Evolutionary conservation across 495 filamentous ascomycete genomes (phyloP).

Genomic region (Pyronema domesticum): DNA sequence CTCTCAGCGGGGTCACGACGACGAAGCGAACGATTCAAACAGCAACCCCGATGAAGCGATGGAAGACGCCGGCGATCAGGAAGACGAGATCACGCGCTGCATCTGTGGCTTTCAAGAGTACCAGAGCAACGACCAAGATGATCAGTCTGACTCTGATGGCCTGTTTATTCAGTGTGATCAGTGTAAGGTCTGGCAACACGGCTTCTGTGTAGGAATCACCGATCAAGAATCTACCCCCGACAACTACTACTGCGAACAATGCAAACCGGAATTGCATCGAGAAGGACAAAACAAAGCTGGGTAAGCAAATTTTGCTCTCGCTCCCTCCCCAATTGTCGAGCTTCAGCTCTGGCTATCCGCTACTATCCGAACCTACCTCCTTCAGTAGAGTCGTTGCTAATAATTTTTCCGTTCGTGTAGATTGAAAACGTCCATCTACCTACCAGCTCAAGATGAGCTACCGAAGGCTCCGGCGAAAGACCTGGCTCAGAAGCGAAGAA

Average conservation of each 20-base stretch:
- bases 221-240: slow-evolving; percentile 81
- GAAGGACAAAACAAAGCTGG: slow-evolving; percentile 63
- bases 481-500: slow-evolving; percentile 49
- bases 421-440: slow-evolving; percentile 48
- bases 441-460: slow-evolving; percentile 38
- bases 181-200: slow-evolving; percentile 98
- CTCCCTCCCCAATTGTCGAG: neutral
- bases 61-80: slow-evolving; percentile 37
- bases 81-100: slow-evolving; percentile 87
- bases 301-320: slow-evolving; percentile 38
- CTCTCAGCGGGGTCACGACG: slow-evolving; percentile 38
- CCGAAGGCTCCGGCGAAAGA: slow-evolving; percentile 19
- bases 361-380: neutral
- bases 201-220: slow-evolving; percentile 93
- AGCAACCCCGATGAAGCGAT: slow-evolving; percentile 43
- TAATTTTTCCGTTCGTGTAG: slow-evolving; percentile 26
- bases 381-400: neutral
- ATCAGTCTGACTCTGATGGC: slow-evolving; percentile 71
- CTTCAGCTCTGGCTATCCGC: neutral
- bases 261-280: slow-evolving; percentile 76
- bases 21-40: slow-evolving; percentile 39
- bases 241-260: slow-evolving; percentile 95
- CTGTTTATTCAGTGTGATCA: slow-evolving; percentile 96
- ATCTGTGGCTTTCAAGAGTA: slow-evolving; percentile 91
- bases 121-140: slow-evolving; percentile 54